A percentile compares a stretch with the other conserved stretches of the same genome.
Evolutionary conservation across 1,139 yeast species (phyloP).

Genomic region (Yamadazyma kanchanaburiensis): DNA sequence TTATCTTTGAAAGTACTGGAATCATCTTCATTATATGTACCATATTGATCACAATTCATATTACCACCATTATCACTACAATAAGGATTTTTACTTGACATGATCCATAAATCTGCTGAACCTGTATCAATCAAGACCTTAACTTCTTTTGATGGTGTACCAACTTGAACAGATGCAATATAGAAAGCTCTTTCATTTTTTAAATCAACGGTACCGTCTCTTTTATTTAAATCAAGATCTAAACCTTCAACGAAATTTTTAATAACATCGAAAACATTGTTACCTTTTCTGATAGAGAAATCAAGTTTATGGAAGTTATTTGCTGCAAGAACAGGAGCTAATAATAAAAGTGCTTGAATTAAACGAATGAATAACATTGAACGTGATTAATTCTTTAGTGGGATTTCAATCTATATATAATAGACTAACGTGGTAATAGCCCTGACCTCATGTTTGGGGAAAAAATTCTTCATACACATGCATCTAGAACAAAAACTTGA

Average conservation of each 20-base stretch:
- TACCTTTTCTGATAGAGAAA: constrained; percentile 26
- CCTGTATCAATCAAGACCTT: constrained; percentile 64
- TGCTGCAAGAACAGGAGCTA: constrained; percentile 11
- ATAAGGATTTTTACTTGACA: constrained; percentile 19
- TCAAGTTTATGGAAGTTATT: constrained; percentile 18
- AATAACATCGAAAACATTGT: constrained; percentile 16
- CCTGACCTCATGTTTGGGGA: too few relatives aligned
- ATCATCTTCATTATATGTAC: constrained; percentile 45
- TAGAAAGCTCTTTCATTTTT: constrained; percentile 23
- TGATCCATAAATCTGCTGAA: constrained; percentile 66
- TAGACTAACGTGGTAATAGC: too few relatives aligned
- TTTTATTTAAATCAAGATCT: constrained; percentile 8
- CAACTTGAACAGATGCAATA: constrained; percentile 43
- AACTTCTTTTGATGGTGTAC: constrained; percentile 52
- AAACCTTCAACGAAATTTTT: constrained; percentile 12
- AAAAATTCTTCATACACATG: too few relatives aligned
- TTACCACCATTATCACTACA: constrained; percentile 17
- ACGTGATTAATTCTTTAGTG: background rate
- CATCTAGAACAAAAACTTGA: too few relatives aligned
- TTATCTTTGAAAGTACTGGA: constrained; percentile 48
- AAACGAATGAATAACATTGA: constrained; percentile 15
- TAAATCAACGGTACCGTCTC: constrained; percentile 10
- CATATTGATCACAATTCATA: constrained; percentile 36
- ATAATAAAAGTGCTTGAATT: constrained; percentile 9
- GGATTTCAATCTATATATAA: too few relatives aligned